Base-by-base conservation (phyloP, 345 rosid genomes). In the Camelina sativa region DNA sequence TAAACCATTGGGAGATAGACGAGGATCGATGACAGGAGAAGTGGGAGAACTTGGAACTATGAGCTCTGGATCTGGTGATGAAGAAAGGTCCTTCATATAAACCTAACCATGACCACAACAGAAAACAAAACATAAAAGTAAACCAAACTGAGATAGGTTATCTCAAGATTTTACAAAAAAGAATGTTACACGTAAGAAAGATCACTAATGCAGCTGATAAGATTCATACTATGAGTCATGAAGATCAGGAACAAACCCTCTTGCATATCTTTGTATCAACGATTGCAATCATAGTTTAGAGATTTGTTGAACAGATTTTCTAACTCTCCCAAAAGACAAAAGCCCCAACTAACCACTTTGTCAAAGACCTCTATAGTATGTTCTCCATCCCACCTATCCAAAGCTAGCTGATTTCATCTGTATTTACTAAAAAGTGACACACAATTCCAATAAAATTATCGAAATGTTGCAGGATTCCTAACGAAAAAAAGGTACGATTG, bases 21-120 rank as follows among this genome's bases (percentile, higher is more conserved):
- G 93, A 16, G 97, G 93, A 85, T 95, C 99, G 12, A 88, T 87
- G 62, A 95, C 66, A 2, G 95, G 88, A 10, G 97, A 87, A 22
- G 66, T 41, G 11, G 93, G 72, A 37, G 85, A 62, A 75, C 87
- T 87, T 19, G 85, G 81, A 78, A 94, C 89, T 79, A 84, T 86
- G 34, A 94, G 97, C 76, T 85, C 92, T 12, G 96, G 88, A 77
- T 79, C 79, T 51, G 73, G 62, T 51, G 91, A 82, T 67, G 83
- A 82, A 78, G 80, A 60, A 74, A 94, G 81, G 34, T 94, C 97
- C 76, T 89, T 92, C 78, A 90, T 84, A 81, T 88, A 94, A 41
- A 94, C 82, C 98, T 94, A 88, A 53, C 48, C 55, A 78, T 5
- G 53, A 25, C 40, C 50, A 58, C 47, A 64, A 62, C 56, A 35